Conservation (phyloP, 2,329 filamentous ascomycete genomes). For the Chaetothyriales sp. region DNA sequence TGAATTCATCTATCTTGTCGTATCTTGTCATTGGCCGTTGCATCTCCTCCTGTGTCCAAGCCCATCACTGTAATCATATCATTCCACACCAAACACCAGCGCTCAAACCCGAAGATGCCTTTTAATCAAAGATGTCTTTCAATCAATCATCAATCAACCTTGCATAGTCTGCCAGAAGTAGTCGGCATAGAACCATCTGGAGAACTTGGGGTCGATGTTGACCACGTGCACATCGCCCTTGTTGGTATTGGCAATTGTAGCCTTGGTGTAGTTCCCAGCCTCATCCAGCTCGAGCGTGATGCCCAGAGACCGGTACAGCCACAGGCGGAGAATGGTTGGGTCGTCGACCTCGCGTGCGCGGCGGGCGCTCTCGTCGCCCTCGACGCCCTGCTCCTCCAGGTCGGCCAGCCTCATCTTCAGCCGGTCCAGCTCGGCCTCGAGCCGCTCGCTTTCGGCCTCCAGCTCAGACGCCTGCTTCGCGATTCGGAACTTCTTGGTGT, state of each 20-base stretch:
- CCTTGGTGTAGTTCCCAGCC: constrained; percentile 70
- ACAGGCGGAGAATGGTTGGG: constrained; percentile 53
- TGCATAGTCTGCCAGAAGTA: constrained; percentile 88
- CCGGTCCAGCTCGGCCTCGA: constrained; percentile 62
- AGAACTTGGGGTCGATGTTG: constrained; percentile 86
- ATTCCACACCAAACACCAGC: background rate
- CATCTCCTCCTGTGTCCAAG: too few species aligned
- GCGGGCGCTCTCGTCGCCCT: constrained; percentile 45
- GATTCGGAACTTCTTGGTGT: constrained; percentile 84
- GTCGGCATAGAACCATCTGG: constrained; percentile 80
- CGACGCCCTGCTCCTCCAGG: constrained; percentile 72
- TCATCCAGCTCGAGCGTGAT: constrained; percentile 75
- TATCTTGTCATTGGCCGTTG: too few species aligned
- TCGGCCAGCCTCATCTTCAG: constrained; percentile 62
- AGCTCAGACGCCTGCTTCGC: constrained; percentile 83
- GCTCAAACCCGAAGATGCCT: background rate
- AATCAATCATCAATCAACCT: constrained; percentile 20
- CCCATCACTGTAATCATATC: too few species aligned
- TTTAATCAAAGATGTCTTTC: background rate
- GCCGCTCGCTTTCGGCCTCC: constrained; percentile 87
- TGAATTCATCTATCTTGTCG: too few species aligned
- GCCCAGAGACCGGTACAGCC: constrained; percentile 78
- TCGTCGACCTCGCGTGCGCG: constrained; percentile 37
- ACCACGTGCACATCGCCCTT: constrained; percentile 91
- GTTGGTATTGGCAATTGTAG: constrained; percentile 66